Conservation (phyloP, 169 alveolate genomes). For the Plasmodium sp. region DNA sequence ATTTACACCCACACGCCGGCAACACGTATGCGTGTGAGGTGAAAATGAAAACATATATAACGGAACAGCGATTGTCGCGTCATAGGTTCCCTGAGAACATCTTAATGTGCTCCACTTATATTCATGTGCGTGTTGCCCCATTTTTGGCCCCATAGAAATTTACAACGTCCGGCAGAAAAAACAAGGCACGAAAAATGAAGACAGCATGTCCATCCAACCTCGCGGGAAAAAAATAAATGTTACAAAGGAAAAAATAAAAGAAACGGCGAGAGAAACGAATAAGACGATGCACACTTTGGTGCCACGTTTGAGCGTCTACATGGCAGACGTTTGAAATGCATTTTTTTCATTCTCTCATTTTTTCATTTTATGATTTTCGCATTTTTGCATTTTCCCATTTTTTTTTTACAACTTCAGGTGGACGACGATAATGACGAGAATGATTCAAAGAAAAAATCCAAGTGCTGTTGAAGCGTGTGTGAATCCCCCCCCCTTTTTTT, state of each 20-base stretch:
- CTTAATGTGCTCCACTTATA: not conserved
- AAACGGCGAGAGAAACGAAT: not conserved
- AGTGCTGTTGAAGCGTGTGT: slow-evolving; percentile 34
- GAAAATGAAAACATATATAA: not conserved
- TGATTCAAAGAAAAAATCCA: slow-evolving; percentile 28
- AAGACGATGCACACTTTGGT: not conserved
- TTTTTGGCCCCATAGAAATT: slow-evolving; percentile 32
- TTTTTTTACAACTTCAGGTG: slow-evolving; percentile 21
- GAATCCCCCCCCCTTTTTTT: not conserved
- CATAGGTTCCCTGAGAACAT: not conserved
- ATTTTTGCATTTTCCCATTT: not conserved
- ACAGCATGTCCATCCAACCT: slow-evolving; percentile 69
- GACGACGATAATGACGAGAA: slow-evolving; percentile 56
- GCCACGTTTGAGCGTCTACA: not conserved
- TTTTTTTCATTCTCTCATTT: not conserved
- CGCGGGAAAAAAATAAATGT: slow-evolving; percentile 74
- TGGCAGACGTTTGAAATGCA: not conserved
- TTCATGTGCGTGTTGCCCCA: slow-evolving; percentile 5
- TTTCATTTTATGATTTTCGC: not conserved
- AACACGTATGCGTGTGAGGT: not conserved
- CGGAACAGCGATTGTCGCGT: not conserved
- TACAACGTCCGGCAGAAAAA: slow-evolving; percentile 72
- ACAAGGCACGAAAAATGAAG: slow-evolving; percentile 68
- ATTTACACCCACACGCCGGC: not conserved
- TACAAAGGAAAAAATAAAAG: not conserved